Percentiles rank a stretch among this genome's conserved stretches.
phyloP scores from a whole-genome alignment of 768 basidiomycete genomes.

The Sarcomyxa edulis region DNA sequence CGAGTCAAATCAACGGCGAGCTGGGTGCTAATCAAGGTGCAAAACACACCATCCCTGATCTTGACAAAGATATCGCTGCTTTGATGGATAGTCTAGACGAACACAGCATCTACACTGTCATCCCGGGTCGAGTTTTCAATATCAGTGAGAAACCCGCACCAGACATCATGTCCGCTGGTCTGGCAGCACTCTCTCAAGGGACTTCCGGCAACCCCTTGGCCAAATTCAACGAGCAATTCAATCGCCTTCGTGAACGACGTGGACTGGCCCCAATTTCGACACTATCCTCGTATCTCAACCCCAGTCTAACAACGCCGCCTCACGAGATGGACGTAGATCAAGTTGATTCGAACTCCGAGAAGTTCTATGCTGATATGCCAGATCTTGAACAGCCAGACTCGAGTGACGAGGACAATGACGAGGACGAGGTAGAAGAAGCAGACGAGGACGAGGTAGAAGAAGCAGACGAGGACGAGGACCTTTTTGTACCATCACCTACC shows the following conservation, averaged over 20 bases:
- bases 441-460: too few species aligned
- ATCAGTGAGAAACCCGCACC: slow-evolving; percentile 10
- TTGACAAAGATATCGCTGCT: slow-evolving; percentile 21
- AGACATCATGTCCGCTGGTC: slow-evolving; percentile 11
- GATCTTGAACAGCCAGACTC: too few species aligned
- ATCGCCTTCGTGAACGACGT: slow-evolving; percentile 9
- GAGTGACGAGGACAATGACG: too few species aligned
- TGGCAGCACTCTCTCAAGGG: slow-evolving; percentile 8
- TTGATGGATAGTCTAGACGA: slow-evolving; percentile 17
- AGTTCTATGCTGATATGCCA: too few species aligned
- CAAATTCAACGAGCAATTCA: slow-evolving; percentile 12
- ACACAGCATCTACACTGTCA: slow-evolving; percentile 12
- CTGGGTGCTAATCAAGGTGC: slow-evolving; percentile 26
- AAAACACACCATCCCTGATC: slow-evolving; percentile 20
- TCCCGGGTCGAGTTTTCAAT: slow-evolving; percentile 16
- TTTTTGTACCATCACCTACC: too few species aligned
- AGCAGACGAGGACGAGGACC: too few species aligned
- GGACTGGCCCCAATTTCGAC: slow-evolving; percentile 7
- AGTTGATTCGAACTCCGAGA: too few species aligned
- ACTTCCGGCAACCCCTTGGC: slow-evolving; percentile 6
- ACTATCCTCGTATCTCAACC: slow-evolving; percentile 4
- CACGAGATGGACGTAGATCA: too few species aligned
- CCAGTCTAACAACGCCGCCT: neutral
- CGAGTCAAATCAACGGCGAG: slow-evolving; percentile 13
- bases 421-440: too few species aligned